These are phyloP conservation scores for Phenoliferia sp. DNA, from an alignment of 1,284 basidiomycete species.

Conservation along the genomic window DNA sequence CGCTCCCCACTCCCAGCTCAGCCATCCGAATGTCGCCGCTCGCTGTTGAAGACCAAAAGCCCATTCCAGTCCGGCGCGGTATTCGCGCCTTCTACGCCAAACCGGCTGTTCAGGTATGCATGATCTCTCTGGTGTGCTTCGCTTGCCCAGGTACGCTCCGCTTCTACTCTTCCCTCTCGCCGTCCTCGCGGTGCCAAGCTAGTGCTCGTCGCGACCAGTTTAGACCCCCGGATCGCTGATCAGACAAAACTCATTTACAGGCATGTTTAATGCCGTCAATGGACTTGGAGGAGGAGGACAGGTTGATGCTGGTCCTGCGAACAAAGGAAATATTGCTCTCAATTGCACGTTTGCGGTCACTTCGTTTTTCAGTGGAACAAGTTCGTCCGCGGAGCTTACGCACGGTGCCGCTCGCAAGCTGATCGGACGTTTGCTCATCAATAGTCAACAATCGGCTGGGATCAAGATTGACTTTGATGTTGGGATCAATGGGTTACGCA, in stretches of 20 bases:
- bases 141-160: constrained; percentile 48
- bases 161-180: neutral
- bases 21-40: neutral
- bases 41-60: constrained; percentile 6
- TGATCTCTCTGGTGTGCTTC: constrained; percentile 61
- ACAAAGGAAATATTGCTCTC: constrained; percentile 23
- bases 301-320: constrained; percentile 20
- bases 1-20: neutral
- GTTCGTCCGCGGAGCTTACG: neutral
- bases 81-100: constrained; percentile 48
- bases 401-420: neutral
- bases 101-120: constrained; percentile 50
- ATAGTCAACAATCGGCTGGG: constrained; percentile 66
- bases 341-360: constrained; percentile 30
- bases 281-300: constrained; percentile 28
- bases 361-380: constrained; percentile 47
- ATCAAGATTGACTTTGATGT: constrained; percentile 60
- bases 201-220: neutral
- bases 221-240: neutral
- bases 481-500: constrained; percentile 63
- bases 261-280: neutral
- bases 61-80: constrained; percentile 14
- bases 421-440: neutral
- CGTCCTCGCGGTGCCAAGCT: neutral
- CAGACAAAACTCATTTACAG: constrained; percentile 1